Conservation (phyloP, 495 filamentous ascomycete species). For the Aspergillus leporis region DNA sequence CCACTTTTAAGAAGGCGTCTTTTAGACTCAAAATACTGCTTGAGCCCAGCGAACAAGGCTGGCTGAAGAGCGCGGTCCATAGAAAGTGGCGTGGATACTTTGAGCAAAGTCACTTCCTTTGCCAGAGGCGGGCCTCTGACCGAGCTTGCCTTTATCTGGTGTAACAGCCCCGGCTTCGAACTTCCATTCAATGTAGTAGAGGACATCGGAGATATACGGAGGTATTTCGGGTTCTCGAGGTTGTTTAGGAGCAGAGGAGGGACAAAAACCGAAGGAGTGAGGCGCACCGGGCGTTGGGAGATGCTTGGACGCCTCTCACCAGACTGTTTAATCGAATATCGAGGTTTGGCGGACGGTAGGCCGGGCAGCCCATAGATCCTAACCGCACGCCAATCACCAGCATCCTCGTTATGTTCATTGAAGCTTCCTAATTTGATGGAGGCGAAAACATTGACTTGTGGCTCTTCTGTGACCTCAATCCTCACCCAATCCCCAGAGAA, state of each 20-base stretch:
- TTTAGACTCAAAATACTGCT: constrained; percentile 79
- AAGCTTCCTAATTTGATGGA: constrained; percentile 50
- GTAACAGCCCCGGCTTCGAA: constrained; percentile 37
- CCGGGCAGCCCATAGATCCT: constrained; percentile 88
- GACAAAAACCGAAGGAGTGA: constrained; percentile 67
- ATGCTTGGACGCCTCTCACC: constrained; percentile 53
- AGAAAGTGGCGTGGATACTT: constrained; percentile 83
- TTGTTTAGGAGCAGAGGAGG: constrained; percentile 87
- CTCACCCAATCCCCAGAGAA: constrained; percentile 99
- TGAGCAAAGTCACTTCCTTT: constrained; percentile 87
- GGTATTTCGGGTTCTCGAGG: constrained; percentile 70
- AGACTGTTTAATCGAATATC: constrained; percentile 53
- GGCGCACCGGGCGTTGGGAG: constrained; percentile 42
- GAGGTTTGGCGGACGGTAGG: constrained; percentile 47
- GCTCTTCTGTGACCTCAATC: constrained; percentile 70
- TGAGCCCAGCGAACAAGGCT: constrained; percentile 77
- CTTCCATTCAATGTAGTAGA: constrained; percentile 37
- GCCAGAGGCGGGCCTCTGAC: constrained; percentile 74
- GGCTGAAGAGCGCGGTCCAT: constrained; percentile 83
- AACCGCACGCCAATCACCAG: constrained; percentile 71
- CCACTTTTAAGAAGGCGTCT: constrained; percentile 77
- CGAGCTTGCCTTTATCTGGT: constrained; percentile 51
- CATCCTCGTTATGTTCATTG: constrained; percentile 42
- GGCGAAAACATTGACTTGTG: constrained; percentile 55
- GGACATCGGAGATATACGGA: constrained; percentile 66